Base-by-base conservation (phyloP, 164 flowering plant species). In the Vitis amurensis region DNA sequence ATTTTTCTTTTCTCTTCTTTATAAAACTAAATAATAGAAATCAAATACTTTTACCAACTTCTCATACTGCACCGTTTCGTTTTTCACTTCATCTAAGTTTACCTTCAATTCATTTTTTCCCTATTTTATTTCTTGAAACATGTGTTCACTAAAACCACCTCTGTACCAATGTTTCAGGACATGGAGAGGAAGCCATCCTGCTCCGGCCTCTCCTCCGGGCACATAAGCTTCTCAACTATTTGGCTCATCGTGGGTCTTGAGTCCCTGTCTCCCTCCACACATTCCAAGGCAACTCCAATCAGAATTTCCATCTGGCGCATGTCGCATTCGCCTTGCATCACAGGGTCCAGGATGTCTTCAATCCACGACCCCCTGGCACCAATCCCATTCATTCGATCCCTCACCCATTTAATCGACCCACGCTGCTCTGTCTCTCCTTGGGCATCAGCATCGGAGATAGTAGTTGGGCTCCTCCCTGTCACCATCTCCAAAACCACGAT, bases 171-270 rank as follows among this genome's bases (percentile, higher is more conserved):
- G 27, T 37, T 37, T 37, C 6, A 37, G 44, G 44, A 37, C 44
- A 37, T 37, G 44, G 5, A 3, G 44, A 6, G 44, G 6, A 0
- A 37, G 44, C 44, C 44, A 4, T 37, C 44, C 44, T 3, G 1
- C 7, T 37, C 7, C 6, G 44, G 4, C 44, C 7, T 37, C 7
- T 37, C 44, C 44, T 69, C 55, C 37, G 37, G 56, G n/a, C 47
- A 8, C 31, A 19, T 68, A 55, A 78, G 79, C 76, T 73, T 71
- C 63, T 81, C 63, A 1, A 81, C 76, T 0, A 81, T 78, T n/a
- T 78, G 74, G 13, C 78, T 74, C 84, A 81, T 81, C 53, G 76
- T 71, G 19, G 84, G 84, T 50, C 84, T 81, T 30, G 63, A 63
- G 61, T 71, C 77, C 47, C n/a, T 76, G 14, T 81, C 74, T 57